Evolutionary conservation across 2,329 filamentous ascomycete genomes (phyloP), one percentile per base, ranked within the genome.

Genomic region (Trichophyton equinum): DNA sequence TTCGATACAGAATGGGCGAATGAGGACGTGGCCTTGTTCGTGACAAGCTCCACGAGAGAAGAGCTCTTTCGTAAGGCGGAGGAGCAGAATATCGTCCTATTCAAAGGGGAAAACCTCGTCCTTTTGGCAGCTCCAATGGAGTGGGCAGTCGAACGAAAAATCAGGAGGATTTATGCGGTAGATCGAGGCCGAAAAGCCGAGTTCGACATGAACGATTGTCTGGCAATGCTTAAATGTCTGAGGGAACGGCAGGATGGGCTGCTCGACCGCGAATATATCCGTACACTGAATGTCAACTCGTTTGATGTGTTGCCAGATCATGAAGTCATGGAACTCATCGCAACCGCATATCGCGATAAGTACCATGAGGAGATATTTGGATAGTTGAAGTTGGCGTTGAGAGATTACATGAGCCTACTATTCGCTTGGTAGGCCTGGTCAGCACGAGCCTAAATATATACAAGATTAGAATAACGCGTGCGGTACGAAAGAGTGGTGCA

Each of bases 141-240:
- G 58, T 73, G 71, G 71, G 69, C 70, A 1, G 63, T 73, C 4
- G 71, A 73, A 59, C 65, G 69, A n/a, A 73, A 73, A 49, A 56
- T 73, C 33, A 63, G 71, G 44, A 62, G 71, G 40, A 70, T 73
- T 49, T 66, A 71, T 59, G 60, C 63, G 20, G 64, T 62, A 3
- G 59, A 64, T 4, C 63, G 65, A 5, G 64, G 65, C 13, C 58
- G 65, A 2, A 71, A 70, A 58, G 62, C 63, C 7, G 66, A 64
- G n/a, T 62, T 65, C 4, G 71, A 73, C 62, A 64, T 71, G 49
- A 62, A 60, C 13, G 71, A 73, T 58, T 66, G 67, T 5, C 42
- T 72, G 25, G 69, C 70, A 5, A 62, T 73, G 62, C 57, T 72
- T 58, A 69, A 65, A 60, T 64, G 68, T 56, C 38, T 69, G 59